Evolutionary conservation across 2,329 filamentous ascomycete genomes (phyloP).

Genomic region (Blastomyces gilchristii): DNA sequence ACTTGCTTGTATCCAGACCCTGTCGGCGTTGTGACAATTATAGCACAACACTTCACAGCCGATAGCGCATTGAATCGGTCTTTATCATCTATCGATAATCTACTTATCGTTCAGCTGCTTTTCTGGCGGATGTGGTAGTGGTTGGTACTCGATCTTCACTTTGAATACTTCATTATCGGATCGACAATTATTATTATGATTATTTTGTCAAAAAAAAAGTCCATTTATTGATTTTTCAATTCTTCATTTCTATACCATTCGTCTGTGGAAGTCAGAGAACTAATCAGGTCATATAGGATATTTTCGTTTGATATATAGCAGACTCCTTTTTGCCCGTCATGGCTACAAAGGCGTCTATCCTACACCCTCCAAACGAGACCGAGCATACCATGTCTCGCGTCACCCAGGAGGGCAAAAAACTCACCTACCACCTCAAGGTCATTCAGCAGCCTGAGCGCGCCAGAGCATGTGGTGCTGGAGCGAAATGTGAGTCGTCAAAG

Average conservation of each 20-base stretch:
- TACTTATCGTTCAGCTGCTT: not conserved
- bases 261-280: not conserved
- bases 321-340: constrained; percentile 33
- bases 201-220: too few species aligned
- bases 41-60: not conserved
- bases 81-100: not conserved
- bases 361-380: constrained; percentile 45
- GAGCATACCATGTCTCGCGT: constrained; percentile 44
- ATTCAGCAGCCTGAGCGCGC: constrained; percentile 92
- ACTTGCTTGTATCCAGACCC: too few species aligned
- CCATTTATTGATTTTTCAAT: too few species aligned
- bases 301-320: not conserved
- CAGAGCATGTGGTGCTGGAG: constrained; percentile 86
- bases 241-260: too few species aligned
- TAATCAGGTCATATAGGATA: not conserved
- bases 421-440: constrained; percentile 74
- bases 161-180: not conserved
- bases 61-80: not conserved
- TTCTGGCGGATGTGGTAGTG: not conserved
- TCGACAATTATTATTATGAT: too few species aligned
- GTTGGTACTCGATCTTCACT: not conserved
- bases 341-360: constrained; percentile 28
- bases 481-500: constrained; percentile 62
- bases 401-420: constrained; percentile 63
- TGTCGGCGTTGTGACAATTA: too few species aligned